Evolutionary conservation across 345 rosid species (phyloP), one percentile per base, ranked within the genome.

Genomic region (Sisymbrium irio): DNA sequence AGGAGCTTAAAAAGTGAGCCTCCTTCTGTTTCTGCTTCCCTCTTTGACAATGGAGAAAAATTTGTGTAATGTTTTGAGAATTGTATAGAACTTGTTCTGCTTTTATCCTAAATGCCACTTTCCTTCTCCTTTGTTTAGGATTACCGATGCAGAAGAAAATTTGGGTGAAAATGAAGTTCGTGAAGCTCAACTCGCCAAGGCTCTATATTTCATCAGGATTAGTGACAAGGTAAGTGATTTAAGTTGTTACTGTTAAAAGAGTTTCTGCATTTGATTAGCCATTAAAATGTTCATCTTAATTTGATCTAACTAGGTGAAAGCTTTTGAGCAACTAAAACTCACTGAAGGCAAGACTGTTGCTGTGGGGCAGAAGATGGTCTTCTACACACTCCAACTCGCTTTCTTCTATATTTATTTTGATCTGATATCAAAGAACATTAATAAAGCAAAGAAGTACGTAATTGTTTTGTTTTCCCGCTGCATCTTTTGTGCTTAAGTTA

Each of bases 131-230:
- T 22, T 22, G 25, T 22, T 77, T 80, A 96, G 99, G 88, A 96
- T 96, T 78, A 86, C 95, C 11, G 99, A 96, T 79, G 97, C 98
- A 62, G 99, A 92, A 85, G 98, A 96, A 71, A 92, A 92, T 73
- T 82, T 90, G 74, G 99, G 98, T 40, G 98, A 92, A 81, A 96
- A 97, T 82, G 99, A 96, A 88, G 98, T 92, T 49, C 86, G 98
- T 67, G 99, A 96, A 86, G 95, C 99, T 68, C 98, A 96, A 79
- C 85, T 96, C 76, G 97, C 98, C 8, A 96, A 92, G 80, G 89
- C 98, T 64, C 71, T 96, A 78, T 88, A 84, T 83, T 96, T 76
- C 83, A 84, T 96, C 76, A 85, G 80, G 81, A 89, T 89, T 59
- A 90, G 94, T 75, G 95, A 89, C 67, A 96, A 89, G 96, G 99